phyloP scores from a whole-genome alignment of 176 grass and related monocot species.

The Neostapfia colusana region DNA sequence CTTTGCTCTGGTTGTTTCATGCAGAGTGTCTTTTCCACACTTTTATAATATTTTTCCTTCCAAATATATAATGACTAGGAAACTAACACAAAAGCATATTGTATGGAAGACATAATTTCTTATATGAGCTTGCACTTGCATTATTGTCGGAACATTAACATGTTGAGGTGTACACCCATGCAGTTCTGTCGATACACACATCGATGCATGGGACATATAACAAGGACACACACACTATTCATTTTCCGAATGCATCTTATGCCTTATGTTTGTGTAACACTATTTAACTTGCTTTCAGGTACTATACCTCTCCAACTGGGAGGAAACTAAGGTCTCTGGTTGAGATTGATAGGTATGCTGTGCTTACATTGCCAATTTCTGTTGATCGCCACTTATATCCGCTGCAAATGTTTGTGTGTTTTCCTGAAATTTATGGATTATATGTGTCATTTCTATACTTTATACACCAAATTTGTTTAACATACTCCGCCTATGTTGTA shows the following conservation, averaged over 20 bases:
- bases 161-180: neutral
- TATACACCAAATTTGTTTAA: slow-evolving; percentile 7
- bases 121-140: neutral
- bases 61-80: neutral
- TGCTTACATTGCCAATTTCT: neutral
- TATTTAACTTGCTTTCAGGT: slow-evolving; percentile 52
- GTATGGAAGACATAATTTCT: neutral
- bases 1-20: slow-evolving; percentile 31
- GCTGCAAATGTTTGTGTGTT: neutral
- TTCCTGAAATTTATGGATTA: neutral
- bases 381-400: slow-evolving; percentile 4
- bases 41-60: slow-evolving; percentile 14
- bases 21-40: neutral
- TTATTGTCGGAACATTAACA: slow-evolving; percentile 4
- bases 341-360: slow-evolving; percentile 65
- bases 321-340: slow-evolving; percentile 74
- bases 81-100: slow-evolving; percentile 1
- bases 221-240: neutral
- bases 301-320: slow-evolving; percentile 68
- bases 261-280: slow-evolving; percentile 8
- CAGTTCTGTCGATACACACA: neutral
- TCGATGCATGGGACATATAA: neutral
- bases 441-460: slow-evolving; percentile 2
- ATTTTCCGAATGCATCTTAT: slow-evolving; percentile 22
- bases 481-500: too few species aligned